Evolutionary conservation across 129 eudicot species (phyloP).

Genomic region (Helianthus tuberosus): DNA sequence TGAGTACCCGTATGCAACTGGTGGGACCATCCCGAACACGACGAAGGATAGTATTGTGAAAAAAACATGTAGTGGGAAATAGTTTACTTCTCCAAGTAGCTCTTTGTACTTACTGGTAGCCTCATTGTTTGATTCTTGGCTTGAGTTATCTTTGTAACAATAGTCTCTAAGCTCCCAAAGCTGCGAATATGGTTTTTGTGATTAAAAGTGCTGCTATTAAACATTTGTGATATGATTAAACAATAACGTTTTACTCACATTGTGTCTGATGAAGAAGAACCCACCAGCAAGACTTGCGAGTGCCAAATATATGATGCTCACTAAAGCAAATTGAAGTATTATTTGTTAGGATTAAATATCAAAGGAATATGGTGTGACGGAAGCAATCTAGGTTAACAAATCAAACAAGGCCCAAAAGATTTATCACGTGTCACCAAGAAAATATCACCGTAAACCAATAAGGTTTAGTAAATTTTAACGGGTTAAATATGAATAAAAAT

Average conservation of each 20-base stretch:
- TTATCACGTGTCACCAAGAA: too few species aligned
- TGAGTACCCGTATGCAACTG: conserved; percentile 32
- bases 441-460: too few species aligned
- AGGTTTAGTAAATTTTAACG: too few species aligned
- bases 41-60: conserved; percentile 39
- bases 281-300: conserved; percentile 60
- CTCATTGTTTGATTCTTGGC: conserved; percentile 1
- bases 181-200: too few species aligned
- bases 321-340: conserved; percentile 16
- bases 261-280: conserved; percentile 11
- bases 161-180: conserved; percentile 39
- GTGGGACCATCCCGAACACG: conserved; percentile 42
- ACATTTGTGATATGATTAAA: too few species aligned
- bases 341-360: background rate
- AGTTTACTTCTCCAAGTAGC: conserved; percentile 40
- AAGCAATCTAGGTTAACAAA: background rate
- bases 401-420: background rate
- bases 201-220: too few species aligned
- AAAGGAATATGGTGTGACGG: too few species aligned
- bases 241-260: too few species aligned
- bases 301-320: conserved; percentile 49
- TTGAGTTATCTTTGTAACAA: conserved; percentile 12
- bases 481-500: too few species aligned
- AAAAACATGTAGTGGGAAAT: conserved; percentile 36
- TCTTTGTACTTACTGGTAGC: conserved; percentile 35